Percentiles rank a stretch among this genome's conserved stretches.
phyloP scores from a whole-genome alignment of 768 basidiomycete species.

The Polyporus arcularius region DNA sequence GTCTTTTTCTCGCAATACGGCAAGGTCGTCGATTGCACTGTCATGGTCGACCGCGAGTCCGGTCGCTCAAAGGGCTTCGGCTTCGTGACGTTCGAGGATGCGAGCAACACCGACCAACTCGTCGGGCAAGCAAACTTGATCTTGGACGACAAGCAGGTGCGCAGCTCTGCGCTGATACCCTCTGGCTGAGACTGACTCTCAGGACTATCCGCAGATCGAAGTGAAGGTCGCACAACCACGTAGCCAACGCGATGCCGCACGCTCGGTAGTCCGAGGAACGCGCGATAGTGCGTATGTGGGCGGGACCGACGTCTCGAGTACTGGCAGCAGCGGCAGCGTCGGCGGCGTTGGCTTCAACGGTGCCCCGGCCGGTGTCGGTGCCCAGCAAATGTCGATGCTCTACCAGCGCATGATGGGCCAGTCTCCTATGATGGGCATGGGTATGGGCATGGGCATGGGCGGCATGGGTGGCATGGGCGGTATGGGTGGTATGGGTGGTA shows the following conservation, averaged over 20 bases:
- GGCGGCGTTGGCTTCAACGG: slow-evolving; percentile 32
- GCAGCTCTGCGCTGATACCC: slow-evolving; percentile 28
- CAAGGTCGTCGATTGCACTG: slow-evolving; percentile 93
- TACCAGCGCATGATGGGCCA: slow-evolving; percentile 87
- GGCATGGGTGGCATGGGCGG: slow-evolving; percentile 25
- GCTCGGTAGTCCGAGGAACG: slow-evolving; percentile 39
- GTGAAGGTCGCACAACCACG: slow-evolving; percentile 94
- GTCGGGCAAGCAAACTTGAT: slow-evolving; percentile 83
- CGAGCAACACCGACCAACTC: slow-evolving; percentile 76
- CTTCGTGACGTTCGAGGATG: slow-evolving; percentile 92
- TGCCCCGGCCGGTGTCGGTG: slow-evolving; percentile 70
- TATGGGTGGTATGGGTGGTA: slow-evolving; percentile 19
- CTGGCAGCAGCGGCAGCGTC: slow-evolving; percentile 12
- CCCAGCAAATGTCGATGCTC: slow-evolving; percentile 86
- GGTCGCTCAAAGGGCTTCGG: slow-evolving; percentile 95
- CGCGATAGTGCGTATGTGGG: slow-evolving; percentile 29
- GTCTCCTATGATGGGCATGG: slow-evolving; percentile 31
- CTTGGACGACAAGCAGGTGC: slow-evolving; percentile 89
- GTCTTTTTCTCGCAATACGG: slow-evolving; percentile 93
- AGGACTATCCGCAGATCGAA: slow-evolving; percentile 65
- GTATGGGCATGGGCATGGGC: slow-evolving; percentile 34
- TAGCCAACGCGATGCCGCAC: slow-evolving; percentile 62
- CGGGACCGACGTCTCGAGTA: slow-evolving; percentile 19
- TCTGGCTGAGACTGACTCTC: background rate
- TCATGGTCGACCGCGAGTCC: slow-evolving; percentile 96